phyloP scores from a whole-genome alignment of 805 yeast species.

The Kregervanrija pseudodelftensis region DNA sequence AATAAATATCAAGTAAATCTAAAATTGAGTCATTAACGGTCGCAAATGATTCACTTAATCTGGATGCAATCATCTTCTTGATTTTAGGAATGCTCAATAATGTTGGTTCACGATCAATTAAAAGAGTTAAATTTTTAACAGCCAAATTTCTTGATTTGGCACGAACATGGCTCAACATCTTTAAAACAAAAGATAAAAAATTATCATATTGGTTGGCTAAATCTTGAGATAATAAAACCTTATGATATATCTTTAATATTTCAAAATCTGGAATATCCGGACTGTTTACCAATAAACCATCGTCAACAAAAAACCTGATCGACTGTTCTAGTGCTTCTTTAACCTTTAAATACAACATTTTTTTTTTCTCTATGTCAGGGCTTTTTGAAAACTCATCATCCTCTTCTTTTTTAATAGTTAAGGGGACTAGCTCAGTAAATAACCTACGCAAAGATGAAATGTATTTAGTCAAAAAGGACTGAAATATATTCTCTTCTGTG shows the following conservation, averaged over 20 bases:
- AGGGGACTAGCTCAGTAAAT: too few species aligned
- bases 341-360: not conserved
- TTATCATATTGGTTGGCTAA: constrained; percentile 40
- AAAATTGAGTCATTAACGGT: constrained; percentile 71
- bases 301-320: not conserved
- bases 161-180: constrained; percentile 40
- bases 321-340: not conserved
- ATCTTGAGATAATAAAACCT: constrained; percentile 25
- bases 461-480: too few species aligned
- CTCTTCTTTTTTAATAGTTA: too few species aligned
- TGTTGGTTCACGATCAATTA: constrained; percentile 46
- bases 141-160: constrained; percentile 56
- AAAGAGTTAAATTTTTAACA: constrained; percentile 49
- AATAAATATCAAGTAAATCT: constrained; percentile 50
- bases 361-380: not conserved
- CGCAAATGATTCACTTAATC: constrained; percentile 56
- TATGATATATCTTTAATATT: constrained; percentile 13
- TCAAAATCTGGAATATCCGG: not conserved
- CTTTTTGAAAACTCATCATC: not conserved
- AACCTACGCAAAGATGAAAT: too few species aligned
- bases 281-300: not conserved
- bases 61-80: constrained; percentile 41
- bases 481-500: too few species aligned
- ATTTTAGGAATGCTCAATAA: constrained; percentile 45
- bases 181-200: constrained; percentile 43